These are phyloP conservation scores for Geotrichum fermentans DNA, from an alignment of 1,139 yeast genomes.

Conservation along the genomic window DNA sequence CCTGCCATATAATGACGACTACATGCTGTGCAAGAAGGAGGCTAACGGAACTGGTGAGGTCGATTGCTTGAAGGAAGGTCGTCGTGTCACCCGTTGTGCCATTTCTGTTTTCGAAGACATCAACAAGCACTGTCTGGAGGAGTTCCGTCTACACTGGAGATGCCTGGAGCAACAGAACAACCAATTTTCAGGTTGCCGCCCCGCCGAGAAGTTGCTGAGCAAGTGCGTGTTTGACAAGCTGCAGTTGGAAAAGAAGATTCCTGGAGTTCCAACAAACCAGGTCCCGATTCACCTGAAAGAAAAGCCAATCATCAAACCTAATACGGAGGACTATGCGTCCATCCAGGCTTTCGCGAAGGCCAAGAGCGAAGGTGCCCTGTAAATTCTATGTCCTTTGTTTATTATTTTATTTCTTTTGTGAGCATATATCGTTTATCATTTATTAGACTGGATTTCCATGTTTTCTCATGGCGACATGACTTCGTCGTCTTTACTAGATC, in stretches of 20 bases:
- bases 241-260: constrained; percentile 65
- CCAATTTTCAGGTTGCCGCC: constrained; percentile 72
- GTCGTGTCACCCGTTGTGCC: constrained; percentile 87
- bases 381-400: constrained; percentile 2
- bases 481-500: constrained; percentile 38
- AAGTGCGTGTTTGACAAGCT: constrained; percentile 74
- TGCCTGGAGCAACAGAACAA: constrained; percentile 80
- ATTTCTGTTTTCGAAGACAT: constrained; percentile 68
- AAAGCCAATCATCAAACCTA: constrained; percentile 55
- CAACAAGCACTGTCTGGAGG: constrained; percentile 72
- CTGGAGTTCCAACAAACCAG: constrained; percentile 55
- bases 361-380: constrained; percentile 27
- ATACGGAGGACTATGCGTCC: constrained; percentile 46
- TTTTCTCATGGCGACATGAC: constrained; percentile 2
- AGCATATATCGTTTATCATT: constrained; percentile 7
- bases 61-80: constrained; percentile 81
- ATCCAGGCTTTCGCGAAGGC: constrained; percentile 44
- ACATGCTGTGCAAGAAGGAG: constrained; percentile 76
- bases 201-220: constrained; percentile 67
- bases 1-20: constrained; percentile 76
- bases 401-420: neutral
- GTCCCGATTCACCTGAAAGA: constrained; percentile 61
- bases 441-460: constrained; percentile 1
- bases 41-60: constrained; percentile 61
- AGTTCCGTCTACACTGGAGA: constrained; percentile 76